Evolutionary conservation across 2,329 filamentous ascomycete species (phyloP).

Genomic region (Blastomyces gilchristii): DNA sequence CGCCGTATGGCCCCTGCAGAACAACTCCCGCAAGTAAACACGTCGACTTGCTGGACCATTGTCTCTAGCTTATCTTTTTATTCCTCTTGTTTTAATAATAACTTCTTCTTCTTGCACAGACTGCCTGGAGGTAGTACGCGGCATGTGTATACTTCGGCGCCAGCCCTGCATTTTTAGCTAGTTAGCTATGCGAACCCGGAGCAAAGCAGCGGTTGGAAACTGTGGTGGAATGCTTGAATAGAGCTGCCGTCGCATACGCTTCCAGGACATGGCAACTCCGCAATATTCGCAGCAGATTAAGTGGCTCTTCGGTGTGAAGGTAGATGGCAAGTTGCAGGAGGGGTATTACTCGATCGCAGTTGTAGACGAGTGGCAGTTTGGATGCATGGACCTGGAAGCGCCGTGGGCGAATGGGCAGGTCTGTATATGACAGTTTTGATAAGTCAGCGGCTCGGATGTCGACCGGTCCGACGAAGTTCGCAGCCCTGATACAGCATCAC

Average conservation of each 20-base stretch:
- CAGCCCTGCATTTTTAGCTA: background rate
- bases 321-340: background rate
- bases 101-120: background rate
- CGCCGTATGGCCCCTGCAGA: slow-evolving; percentile 52
- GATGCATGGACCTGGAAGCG: too few relatives aligned
- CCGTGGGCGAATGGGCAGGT: too few relatives aligned
- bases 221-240: background rate
- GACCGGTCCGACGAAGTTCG: too few relatives aligned
- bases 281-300: background rate
- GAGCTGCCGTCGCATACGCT: background rate
- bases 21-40: slow-evolving; percentile 52
- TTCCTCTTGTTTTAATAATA: background rate
- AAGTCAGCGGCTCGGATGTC: too few relatives aligned
- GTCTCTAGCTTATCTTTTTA: background rate
- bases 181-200: background rate
- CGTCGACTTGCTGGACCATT: slow-evolving; percentile 32
- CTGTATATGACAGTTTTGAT: too few relatives aligned
- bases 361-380: too few relatives aligned
- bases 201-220: background rate
- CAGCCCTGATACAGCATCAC: too few relatives aligned
- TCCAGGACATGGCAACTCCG: background rate
- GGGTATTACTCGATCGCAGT: background rate
- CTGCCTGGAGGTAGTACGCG: too few relatives aligned
- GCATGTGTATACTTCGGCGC: background rate
- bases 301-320: background rate